Base-by-base conservation (phyloP, 2,329 filamentous ascomycete genomes). In the Penicillium sp. region DNA sequence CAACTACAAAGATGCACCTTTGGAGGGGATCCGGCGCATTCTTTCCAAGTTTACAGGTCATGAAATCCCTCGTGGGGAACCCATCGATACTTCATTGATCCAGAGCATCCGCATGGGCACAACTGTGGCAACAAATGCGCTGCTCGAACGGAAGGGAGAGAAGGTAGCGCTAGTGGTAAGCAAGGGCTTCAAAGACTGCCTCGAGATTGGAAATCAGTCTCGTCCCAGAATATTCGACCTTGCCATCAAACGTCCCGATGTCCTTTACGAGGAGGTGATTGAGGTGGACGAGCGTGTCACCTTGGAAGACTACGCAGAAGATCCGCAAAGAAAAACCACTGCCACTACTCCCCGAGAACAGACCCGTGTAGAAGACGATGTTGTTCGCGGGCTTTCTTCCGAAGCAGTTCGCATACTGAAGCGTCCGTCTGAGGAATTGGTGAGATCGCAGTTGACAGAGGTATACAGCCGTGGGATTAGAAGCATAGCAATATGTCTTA, bases 51-150 rank as follows among this genome's bases (percentile, higher is more conserved):
- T 94, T 68, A 81, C 83, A 2, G 77, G 78, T 47, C 77, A 78
- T 51, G 83, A 91, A 4, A 89, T 94, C 39, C 87, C 87, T 3
- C 82, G 89, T 42, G 88, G 88, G 24, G 76, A 89, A 64, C 75
- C 85, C 1, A 74, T 95, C 8, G 88, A 95, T 67, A 95, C 89
- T 1, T 80, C 82, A 17, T 73, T 83, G 62, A 94, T 96, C 59
- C 87, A 93, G 59, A 89, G 86, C 48, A 95, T 96, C 65, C 84
- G 90, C 42, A 96, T 96, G 90, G 90, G 90, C 39, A 96, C 90
- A 1, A 96, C 90, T 0, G 89, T 96, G 12, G 90, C 90, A 9
- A 96, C 90, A 0, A 96, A 96, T 67, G 90, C 90, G 0, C 71
- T 96, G 49, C 76, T 96, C 2, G 90, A 96, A 69, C 77, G 90